Evolutionary conservation across 257 asterid species (phyloP).

Genomic region (Solanum sitiens): DNA sequence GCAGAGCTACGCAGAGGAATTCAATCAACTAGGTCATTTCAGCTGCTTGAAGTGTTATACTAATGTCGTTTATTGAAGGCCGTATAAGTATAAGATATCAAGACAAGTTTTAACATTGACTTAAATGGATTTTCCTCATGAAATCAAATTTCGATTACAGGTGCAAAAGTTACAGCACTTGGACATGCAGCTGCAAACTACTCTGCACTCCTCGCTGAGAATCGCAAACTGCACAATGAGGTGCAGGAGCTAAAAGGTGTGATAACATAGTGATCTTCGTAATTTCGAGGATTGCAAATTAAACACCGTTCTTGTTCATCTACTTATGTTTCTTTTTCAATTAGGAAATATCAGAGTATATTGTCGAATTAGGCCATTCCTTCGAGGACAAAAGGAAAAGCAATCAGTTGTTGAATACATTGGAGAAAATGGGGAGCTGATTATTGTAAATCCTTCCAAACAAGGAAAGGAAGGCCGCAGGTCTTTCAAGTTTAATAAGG

Average conservation of each 20-base stretch:
- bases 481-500: conserved; percentile 42
- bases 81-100: not conserved
- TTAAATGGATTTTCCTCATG: not conserved
- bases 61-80: not conserved
- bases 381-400: conserved; percentile 60
- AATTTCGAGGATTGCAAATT: not conserved
- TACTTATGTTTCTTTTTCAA: not conserved
- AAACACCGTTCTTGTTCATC: not conserved
- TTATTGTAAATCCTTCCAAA: conserved; percentile 38
- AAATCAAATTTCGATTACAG: conserved; percentile 16
- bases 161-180: conserved; percentile 27
- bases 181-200: conserved; percentile 53
- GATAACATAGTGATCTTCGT: not conserved
- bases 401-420: conserved; percentile 52
- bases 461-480: conserved; percentile 42
- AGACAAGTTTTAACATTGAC: not conserved
- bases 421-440: conserved; percentile 77
- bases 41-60: not conserved
- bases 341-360: conserved; percentile 90
- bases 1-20: conserved; percentile 51
- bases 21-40: conserved; percentile 6
- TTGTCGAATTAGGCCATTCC: conserved; percentile 85
- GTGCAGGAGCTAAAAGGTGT: conserved; percentile 82
- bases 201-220: conserved; percentile 45
- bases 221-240: conserved; percentile 64